These are phyloP conservation scores for Saturnispora mendoncae DNA, from an alignment of 805 yeast genomes.

Conservation along the genomic window DNA sequence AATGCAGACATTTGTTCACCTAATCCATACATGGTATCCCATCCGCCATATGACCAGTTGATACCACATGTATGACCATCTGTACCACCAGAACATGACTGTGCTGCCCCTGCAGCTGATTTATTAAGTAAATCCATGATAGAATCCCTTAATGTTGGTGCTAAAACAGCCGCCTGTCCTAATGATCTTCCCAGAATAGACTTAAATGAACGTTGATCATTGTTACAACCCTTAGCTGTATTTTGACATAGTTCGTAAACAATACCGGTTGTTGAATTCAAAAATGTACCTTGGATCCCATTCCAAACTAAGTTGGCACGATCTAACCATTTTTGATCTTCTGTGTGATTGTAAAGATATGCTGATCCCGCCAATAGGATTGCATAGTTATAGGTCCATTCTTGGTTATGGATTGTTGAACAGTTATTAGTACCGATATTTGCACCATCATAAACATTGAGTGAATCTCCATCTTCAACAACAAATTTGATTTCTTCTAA, in stretches of 20 bases:
- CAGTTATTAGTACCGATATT: conserved; percentile 38
- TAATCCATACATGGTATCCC: conserved; percentile 65
- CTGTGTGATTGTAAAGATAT: conserved; percentile 55
- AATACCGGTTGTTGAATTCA: conserved; percentile 33
- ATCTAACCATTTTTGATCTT: conserved; percentile 34
- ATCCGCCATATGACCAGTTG: conserved; percentile 52
- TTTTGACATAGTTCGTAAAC: conserved; percentile 61
- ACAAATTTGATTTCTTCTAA: conserved; percentile 20
- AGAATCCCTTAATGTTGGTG: conserved; percentile 38
- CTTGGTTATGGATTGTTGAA: conserved; percentile 36
- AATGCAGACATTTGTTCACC: conserved; percentile 82
- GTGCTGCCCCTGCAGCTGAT: conserved; percentile 65
- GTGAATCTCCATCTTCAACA: conserved; percentile 23
- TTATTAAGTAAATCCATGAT: conserved; percentile 29
- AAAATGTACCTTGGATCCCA: conserved; percentile 37
- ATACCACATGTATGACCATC: conserved; percentile 85
- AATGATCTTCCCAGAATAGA: conserved; percentile 60
- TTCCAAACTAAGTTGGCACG: conserved; percentile 31
- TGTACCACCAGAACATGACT: conserved; percentile 71
- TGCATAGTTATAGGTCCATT: conserved; percentile 71
- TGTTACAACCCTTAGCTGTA: conserved; percentile 43
- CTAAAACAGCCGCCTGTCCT: conserved; percentile 47
- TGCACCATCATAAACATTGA: conserved; percentile 51
- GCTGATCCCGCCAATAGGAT: conserved; percentile 61
- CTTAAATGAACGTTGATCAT: conserved; percentile 69